These are phyloP conservation scores for Chlorencoelia australis DNA, from an alignment of 2,329 filamentous ascomycete genomes.

Conservation along the genomic window DNA sequence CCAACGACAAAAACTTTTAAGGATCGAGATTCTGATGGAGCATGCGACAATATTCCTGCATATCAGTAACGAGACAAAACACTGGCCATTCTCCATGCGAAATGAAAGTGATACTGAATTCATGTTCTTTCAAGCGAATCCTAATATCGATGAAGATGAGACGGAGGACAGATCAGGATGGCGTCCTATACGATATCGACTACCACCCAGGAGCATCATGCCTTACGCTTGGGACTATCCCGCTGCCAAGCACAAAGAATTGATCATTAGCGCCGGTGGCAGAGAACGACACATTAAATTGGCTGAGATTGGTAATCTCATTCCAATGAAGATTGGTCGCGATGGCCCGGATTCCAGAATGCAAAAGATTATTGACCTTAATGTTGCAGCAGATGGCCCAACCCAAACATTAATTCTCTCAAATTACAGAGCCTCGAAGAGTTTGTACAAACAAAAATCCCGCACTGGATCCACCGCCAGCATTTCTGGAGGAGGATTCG, in stretches of 20 bases:
- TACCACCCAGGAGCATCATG: conserved; percentile 95
- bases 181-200: conserved; percentile 82
- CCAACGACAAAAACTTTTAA: conserved; percentile 78
- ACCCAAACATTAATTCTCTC: conserved; percentile 91
- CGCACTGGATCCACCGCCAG: conserved; percentile 39
- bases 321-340: conserved; percentile 78
- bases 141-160: conserved; percentile 86
- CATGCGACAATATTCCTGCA: conserved; percentile 89
- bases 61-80: conserved; percentile 79
- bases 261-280: conserved; percentile 69
- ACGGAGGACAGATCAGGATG: conserved; percentile 75
- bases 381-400: conserved; percentile 88
- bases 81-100: conserved; percentile 97
- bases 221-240: conserved; percentile 99
- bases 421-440: conserved; percentile 88
- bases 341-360: conserved; percentile 40
- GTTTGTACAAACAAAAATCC: conserved; percentile 64
- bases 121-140: conserved; percentile 90
- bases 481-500: conserved; percentile 66
- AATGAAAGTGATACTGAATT: conserved; percentile 98
- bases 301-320: conserved; percentile 89
- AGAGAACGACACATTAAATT: conserved; percentile 88
- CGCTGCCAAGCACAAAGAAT: conserved; percentile 89
- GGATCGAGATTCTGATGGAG: conserved; percentile 85
- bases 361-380: conserved; percentile 90